phyloP scores from a whole-genome alignment of 2,329 filamentous ascomycete genomes.

The Fusarium transvaalense region DNA sequence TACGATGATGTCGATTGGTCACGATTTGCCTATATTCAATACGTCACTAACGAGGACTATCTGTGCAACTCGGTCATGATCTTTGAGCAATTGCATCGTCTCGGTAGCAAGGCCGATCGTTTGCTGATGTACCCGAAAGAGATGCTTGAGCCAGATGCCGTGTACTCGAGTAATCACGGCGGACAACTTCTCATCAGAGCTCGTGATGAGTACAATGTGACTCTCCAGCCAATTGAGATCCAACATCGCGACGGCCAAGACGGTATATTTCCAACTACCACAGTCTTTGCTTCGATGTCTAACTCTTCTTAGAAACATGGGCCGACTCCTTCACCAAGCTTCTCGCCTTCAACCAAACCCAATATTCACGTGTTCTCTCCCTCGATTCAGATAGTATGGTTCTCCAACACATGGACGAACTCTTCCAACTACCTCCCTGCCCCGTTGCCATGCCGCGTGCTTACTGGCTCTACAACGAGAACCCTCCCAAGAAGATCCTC shows the following conservation, averaged over 20 bases:
- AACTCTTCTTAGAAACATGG: constrained; percentile 62
- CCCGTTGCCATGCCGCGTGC: constrained; percentile 77
- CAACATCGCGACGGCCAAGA: constrained; percentile 54
- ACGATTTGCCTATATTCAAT: constrained; percentile 62
- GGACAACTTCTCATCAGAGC: constrained; percentile 56
- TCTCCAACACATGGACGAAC: constrained; percentile 74
- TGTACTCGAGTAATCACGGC: neutral
- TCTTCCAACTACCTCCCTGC: constrained; percentile 74
- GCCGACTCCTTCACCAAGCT: constrained; percentile 76
- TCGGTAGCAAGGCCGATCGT: constrained; percentile 59
- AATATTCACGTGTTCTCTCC: constrained; percentile 66
- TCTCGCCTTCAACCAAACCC: constrained; percentile 74
- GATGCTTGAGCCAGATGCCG: constrained; percentile 51
- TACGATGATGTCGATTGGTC: constrained; percentile 29
- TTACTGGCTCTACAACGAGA: constrained; percentile 72
- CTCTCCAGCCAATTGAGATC: constrained; percentile 57
- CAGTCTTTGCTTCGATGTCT: neutral
- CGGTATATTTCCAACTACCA: constrained; percentile 39
- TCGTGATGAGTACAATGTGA: constrained; percentile 60
- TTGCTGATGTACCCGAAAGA: constrained; percentile 61
- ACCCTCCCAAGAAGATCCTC: constrained; percentile 60
- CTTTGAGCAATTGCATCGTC: constrained; percentile 58
- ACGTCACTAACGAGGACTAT: constrained; percentile 61
- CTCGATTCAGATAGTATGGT: constrained; percentile 74
- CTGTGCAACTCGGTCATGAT: constrained; percentile 66